Evolutionary conservation across 2,329 filamentous ascomycete genomes (phyloP).

Genomic region (Colletotrichum cereale): DNA sequence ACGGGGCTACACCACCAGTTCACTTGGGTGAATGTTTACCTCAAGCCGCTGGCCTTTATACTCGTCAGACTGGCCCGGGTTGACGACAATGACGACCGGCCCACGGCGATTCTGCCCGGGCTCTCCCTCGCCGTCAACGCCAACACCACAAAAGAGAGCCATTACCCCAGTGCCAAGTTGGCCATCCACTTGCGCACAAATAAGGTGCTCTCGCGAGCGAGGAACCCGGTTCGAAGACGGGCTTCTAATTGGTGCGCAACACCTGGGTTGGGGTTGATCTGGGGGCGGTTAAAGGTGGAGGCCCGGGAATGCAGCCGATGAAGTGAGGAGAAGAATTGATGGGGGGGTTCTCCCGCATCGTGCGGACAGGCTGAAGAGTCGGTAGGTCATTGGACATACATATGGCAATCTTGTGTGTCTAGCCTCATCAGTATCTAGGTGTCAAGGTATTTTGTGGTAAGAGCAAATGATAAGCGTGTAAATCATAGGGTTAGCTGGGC

Average conservation of each 20-base stretch:
- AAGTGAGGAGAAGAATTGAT: slow-evolving; percentile 19
- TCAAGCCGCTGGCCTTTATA: not conserved
- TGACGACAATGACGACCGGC: not conserved
- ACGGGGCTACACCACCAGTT: not conserved
- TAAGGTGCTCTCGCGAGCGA: slow-evolving; percentile 5
- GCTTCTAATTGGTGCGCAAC: slow-evolving; percentile 31
- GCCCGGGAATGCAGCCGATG: slow-evolving; percentile 11
- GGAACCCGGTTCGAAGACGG: not conserved
- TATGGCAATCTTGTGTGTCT: not conserved
- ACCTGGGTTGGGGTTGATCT: slow-evolving; percentile 14
- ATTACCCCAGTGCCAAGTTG: slow-evolving; percentile 17
- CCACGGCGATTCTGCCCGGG: not conserved
- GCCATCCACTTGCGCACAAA: slow-evolving; percentile 34
- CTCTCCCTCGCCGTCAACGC: not conserved
- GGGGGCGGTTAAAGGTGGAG: slow-evolving; percentile 33
- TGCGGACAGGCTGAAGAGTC: not conserved
- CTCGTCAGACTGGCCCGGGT: not conserved
- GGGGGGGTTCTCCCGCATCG: not conserved
- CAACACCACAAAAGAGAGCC: not conserved
- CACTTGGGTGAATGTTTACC: not conserved
- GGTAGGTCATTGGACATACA: not conserved
- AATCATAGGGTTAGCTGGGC: not conserved
- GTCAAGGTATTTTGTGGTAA: no score
- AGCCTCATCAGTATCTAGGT: not conserved
- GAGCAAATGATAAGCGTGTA: not conserved